A percentile compares a stretch with the other conserved stretches of the same genome.
Conservation (phyloP, 257 asterid genomes). For the Anisodus acutangulus region DNA sequence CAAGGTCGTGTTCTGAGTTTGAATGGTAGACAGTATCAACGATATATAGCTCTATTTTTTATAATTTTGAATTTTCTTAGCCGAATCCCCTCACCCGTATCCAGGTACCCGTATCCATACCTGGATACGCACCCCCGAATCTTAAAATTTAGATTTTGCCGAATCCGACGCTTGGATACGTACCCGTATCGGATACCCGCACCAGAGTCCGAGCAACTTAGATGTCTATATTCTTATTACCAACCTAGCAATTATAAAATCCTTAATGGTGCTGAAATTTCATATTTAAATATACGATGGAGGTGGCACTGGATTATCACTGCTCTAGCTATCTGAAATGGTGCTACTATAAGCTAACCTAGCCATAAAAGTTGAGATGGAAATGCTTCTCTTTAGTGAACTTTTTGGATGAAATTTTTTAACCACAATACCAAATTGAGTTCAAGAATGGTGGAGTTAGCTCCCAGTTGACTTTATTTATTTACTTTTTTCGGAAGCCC, state of each 20-base stretch:
- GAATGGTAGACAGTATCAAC: no score
- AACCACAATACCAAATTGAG: neutral
- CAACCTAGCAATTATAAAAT: slow-evolving; percentile 24
- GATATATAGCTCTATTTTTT: no score
- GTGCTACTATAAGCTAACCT: slow-evolving; percentile 12
- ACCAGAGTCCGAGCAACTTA: no score
- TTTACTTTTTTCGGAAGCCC: neutral
- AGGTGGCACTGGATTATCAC: neutral
- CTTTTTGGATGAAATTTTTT: neutral
- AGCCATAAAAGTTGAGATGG: slow-evolving; percentile 3
- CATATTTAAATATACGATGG: slow-evolving; percentile 3
- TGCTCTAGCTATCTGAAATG: slow-evolving; percentile 24
- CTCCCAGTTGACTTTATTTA: slow-evolving; percentile 25
- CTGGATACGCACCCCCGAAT: no score
- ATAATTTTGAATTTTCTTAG: no score
- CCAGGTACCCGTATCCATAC: no score
- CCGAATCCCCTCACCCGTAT: no score
- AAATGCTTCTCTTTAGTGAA: neutral
- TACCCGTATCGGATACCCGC: no score
- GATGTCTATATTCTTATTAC: neutral
- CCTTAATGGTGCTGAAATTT: neutral
- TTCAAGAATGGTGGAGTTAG: slow-evolving; percentile 15
- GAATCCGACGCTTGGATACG: no score
- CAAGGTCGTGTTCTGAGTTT: no score
- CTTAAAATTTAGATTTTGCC: no score